These are phyloP conservation scores for Bipolaris sorokiniana DNA, from an alignment of 2,329 filamentous ascomycete genomes.

Conservation along the genomic window DNA sequence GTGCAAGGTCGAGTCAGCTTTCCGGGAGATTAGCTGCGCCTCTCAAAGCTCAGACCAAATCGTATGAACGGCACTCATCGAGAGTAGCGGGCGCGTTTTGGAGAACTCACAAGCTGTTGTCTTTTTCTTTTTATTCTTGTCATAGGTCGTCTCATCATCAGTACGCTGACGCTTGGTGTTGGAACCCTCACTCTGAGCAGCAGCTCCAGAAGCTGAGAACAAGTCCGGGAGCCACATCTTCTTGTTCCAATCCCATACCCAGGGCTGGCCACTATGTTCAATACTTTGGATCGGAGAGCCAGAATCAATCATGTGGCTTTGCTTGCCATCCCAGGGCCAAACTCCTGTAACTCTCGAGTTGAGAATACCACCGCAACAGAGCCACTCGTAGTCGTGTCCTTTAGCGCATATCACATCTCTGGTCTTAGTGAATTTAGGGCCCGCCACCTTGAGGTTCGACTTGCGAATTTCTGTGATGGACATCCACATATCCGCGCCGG, in stretches of 20 bases:
- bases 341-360: constrained; percentile 7
- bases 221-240: neutral
- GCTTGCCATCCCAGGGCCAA: constrained; percentile 24
- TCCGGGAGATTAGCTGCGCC: neutral
- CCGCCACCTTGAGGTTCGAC: constrained; percentile 5
- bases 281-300: neutral
- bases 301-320: neutral
- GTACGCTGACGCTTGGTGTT: neutral
- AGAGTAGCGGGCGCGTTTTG: neutral
- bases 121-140: neutral
- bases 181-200: neutral
- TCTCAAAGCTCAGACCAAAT: neutral
- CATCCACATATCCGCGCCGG: constrained; percentile 16
- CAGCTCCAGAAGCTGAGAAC: no score
- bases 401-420: neutral
- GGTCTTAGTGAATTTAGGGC: neutral
- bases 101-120: neutral
- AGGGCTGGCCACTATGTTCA: neutral
- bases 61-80: neutral
- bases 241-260: neutral
- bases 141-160: no score
- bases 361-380: constrained; percentile 16
- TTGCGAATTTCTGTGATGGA: constrained; percentile 18
- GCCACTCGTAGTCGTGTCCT: constrained; percentile 28
- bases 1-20: neutral